Conservation (phyloP, 2,329 filamentous ascomycete genomes). For the Talaromyces amestolkiae region DNA sequence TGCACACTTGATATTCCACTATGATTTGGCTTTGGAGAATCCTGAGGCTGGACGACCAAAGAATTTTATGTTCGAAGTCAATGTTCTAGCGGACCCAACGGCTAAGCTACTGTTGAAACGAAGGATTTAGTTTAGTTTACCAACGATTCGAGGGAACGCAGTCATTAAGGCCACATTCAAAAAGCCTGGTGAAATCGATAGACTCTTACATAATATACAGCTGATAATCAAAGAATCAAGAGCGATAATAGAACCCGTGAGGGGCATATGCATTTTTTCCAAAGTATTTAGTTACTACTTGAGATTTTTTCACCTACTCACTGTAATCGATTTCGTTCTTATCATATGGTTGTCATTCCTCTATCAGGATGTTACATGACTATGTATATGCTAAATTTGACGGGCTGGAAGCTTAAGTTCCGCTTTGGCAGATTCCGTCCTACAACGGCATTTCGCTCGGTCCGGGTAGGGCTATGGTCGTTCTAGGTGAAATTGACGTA, state of each 20-base stretch:
- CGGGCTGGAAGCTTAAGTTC: not conserved
- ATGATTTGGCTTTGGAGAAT: conserved; percentile 24
- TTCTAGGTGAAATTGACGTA: not conserved
- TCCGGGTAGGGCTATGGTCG: not conserved
- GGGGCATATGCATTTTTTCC: not conserved
- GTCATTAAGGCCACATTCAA: not conserved
- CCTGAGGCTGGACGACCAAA: conserved; percentile 9
- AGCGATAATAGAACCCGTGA: not conserved
- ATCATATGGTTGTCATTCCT: not conserved
- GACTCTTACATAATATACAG: not conserved
- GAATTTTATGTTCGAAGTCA: conserved; percentile 15
- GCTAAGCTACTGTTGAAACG: conserved; percentile 7
- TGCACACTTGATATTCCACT: conserved; percentile 30
- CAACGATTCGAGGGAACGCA: not conserved
- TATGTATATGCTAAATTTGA: not conserved
- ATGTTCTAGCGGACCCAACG: conserved; percentile 10
- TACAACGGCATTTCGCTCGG: not conserved
- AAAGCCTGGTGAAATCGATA: too few species aligned
- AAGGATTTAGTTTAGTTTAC: not conserved
- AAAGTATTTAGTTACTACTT: not conserved
- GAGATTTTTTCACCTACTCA: not conserved
- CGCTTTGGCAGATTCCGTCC: not conserved
- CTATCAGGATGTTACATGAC: conserved; percentile 5
- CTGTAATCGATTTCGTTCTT: not conserved
- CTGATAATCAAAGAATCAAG: not conserved